Evolutionary conservation across 2,329 filamentous ascomycete genomes (phyloP).

Genomic region (Graphilbum sp.): DNA sequence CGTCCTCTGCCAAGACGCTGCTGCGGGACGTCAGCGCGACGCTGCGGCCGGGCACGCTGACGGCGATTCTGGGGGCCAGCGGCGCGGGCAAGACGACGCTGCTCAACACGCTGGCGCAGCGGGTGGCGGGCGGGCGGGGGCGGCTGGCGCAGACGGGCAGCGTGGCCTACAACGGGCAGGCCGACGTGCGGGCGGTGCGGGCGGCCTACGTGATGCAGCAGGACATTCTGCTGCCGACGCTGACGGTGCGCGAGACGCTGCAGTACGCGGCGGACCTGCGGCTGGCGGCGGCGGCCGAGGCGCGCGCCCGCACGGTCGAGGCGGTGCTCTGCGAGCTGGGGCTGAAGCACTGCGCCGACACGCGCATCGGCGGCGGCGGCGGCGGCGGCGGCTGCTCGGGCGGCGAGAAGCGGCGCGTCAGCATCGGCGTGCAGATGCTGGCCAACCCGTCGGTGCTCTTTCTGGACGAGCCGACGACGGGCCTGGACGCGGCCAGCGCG

Average conservation of each 20-base stretch:
- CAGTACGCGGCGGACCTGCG: constrained; percentile 59
- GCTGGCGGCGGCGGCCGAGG: constrained; percentile 43
- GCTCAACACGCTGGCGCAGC: constrained; percentile 68
- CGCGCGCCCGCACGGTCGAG: constrained; percentile 50
- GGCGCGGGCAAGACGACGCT: constrained; percentile 88
- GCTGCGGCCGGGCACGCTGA: constrained; percentile 83
- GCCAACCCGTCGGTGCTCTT: constrained; percentile 65
- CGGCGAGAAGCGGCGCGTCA: constrained; percentile 61
- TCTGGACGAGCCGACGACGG: constrained; percentile 65
- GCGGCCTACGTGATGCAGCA: constrained; percentile 88
- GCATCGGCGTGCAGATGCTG: constrained; percentile 64
- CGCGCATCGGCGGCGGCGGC: constrained; percentile 56
- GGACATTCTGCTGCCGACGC: constrained; percentile 70
- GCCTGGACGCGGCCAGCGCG: constrained; percentile 60
- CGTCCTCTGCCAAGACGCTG: constrained; percentile 39
- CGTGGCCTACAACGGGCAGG: constrained; percentile 50
- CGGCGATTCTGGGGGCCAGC: constrained; percentile 82
- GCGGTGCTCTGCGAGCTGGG: constrained; percentile 62
- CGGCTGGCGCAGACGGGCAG: constrained; percentile 66
- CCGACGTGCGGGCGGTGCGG: constrained; percentile 75
- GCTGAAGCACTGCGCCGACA: constrained; percentile 62
- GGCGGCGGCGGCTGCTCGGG: constrained; percentile 46
- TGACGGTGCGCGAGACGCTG: constrained; percentile 75
- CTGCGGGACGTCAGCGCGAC: constrained; percentile 77
- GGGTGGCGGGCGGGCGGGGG: constrained; percentile 76